Base-by-base conservation (phyloP, 2,329 filamentous ascomycete species). In the Periglandula ipomoeae region DNA sequence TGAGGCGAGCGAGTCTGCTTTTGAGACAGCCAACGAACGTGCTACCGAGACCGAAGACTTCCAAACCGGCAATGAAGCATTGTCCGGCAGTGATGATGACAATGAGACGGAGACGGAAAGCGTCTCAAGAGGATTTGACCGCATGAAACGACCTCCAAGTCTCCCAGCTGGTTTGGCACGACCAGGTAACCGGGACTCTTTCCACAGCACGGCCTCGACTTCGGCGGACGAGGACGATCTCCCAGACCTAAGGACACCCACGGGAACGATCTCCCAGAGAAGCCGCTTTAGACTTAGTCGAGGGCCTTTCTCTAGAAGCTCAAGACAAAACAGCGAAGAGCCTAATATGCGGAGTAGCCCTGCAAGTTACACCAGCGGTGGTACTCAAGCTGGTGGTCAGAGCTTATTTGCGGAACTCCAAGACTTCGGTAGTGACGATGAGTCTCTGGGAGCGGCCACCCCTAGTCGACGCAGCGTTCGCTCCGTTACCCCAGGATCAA, bases 1-100 rank as follows among this genome's bases (percentile, higher is more conserved):
- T 52, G 89, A 95, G 61, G 80, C 78, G 1, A 81, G 75, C 55
- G 81, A 84, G 53, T 79, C 76, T 19, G 78, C 76, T 8, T 83
- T 83, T 53, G 79, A 82, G 60, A 83, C 79, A 1, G 80, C 79
- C 22, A 87, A 94, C 59, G 91, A 96, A 66, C 81, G 82, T 24
- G 79, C 74, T 11, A 95, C 89, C 0, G 90, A 95, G 68, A 95
- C 89, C 10, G 91, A 97, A 57, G 89, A 89, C 54, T 97, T 97
- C 79, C 87, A 95, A 64, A 96, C 91, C 4, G 89, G 87, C n/a
- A 80, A 82, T 15, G 93, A 97, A 58, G 86, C 88, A 20, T 68
- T 82, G 46, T 77, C 76, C 15, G 89, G 84, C 60, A 85, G 81
- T 49, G 88, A 89, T 49, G 88, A 89, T 52, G 85, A 89, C 56